Evolutionary conservation across 345 rosid genomes (phyloP).

Genomic region (Moricandia moricandioides): DNA sequence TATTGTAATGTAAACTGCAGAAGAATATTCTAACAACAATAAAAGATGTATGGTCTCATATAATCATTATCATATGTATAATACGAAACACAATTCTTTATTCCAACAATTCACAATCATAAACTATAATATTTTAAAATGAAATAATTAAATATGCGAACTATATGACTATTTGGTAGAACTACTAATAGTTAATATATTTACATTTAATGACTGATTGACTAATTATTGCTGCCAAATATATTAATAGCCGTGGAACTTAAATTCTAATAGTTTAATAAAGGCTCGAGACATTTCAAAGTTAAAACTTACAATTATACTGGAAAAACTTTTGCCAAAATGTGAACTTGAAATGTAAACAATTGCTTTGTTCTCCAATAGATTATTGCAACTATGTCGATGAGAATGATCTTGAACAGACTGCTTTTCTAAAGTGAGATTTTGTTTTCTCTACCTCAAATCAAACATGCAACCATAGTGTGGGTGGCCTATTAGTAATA

Average conservation of each 20-base stretch:
- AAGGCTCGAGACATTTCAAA: not conserved
- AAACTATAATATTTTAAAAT: not conserved
- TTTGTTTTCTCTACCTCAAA: not conserved
- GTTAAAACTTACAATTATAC: not conserved
- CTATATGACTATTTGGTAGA: conserved; percentile 15
- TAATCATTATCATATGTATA: conserved; percentile 3
- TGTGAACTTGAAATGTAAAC: not conserved
- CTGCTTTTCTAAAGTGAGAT: not conserved
- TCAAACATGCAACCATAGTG: no score
- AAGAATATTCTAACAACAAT: conserved; percentile 22
- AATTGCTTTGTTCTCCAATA: not conserved
- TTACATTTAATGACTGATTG: not conserved
- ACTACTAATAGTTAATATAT: not conserved
- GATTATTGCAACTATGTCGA: not conserved
- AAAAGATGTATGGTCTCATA: not conserved
- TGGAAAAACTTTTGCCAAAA: not conserved
- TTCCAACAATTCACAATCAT: not conserved
- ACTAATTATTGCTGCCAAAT: not conserved
- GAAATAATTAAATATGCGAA: not conserved
- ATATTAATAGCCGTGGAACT: not conserved
- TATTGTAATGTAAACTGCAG: conserved; percentile 15
- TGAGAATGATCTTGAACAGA: not conserved
- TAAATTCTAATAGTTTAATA: not conserved
- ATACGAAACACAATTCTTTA: conserved; percentile 14
- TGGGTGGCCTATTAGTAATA: no score